Conservation (phyloP, 192 early-diverging fungal species). For the Lunasporangiospora selenospora region DNA sequence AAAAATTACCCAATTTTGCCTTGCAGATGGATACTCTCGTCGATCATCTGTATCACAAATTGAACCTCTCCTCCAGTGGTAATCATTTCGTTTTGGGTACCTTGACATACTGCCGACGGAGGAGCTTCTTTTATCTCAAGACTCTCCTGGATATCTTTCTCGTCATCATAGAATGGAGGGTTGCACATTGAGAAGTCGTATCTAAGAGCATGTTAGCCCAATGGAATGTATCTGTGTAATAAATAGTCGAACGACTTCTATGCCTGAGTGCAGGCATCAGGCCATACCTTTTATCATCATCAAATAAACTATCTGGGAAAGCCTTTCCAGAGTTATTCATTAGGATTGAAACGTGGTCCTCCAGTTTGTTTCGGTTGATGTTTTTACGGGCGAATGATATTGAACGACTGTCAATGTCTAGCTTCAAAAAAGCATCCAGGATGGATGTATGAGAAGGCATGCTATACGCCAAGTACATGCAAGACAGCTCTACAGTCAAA, state of each 20-base stretch:
- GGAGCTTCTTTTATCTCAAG: slow-evolving; percentile 54
- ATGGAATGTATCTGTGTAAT: not conserved
- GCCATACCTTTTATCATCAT: slow-evolving; percentile 8
- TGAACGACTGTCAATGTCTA: slow-evolving; percentile 71
- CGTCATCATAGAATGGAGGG: slow-evolving; percentile 83
- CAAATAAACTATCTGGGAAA: slow-evolving; percentile 8
- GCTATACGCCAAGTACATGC: not conserved
- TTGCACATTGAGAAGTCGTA: slow-evolving; percentile 90
- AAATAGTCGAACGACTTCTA: not conserved
- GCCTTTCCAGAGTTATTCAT: slow-evolving; percentile 46
- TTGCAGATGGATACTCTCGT: slow-evolving; percentile 62
- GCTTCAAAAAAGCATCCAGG: slow-evolving; percentile 1
- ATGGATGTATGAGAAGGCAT: not conserved
- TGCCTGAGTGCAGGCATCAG: slow-evolving; percentile 9
- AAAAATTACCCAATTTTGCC: slow-evolving; percentile 53
- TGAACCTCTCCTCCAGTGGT: slow-evolving; percentile 80
- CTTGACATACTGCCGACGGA: slow-evolving; percentile 66
- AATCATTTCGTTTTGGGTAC: slow-evolving; percentile 74
- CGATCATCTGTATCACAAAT: slow-evolving; percentile 72
- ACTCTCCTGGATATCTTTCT: slow-evolving; percentile 60
- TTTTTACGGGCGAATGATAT: slow-evolving; percentile 72
- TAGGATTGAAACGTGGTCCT: slow-evolving; percentile 60
- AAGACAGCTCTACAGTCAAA: not conserved
- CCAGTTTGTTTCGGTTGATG: slow-evolving; percentile 65
- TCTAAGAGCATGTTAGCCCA: slow-evolving; percentile 9